Evolutionary conservation across 352 stramenopile genomes (phyloP).

Genomic region (Hyaloperonospora brassicae): DNA sequence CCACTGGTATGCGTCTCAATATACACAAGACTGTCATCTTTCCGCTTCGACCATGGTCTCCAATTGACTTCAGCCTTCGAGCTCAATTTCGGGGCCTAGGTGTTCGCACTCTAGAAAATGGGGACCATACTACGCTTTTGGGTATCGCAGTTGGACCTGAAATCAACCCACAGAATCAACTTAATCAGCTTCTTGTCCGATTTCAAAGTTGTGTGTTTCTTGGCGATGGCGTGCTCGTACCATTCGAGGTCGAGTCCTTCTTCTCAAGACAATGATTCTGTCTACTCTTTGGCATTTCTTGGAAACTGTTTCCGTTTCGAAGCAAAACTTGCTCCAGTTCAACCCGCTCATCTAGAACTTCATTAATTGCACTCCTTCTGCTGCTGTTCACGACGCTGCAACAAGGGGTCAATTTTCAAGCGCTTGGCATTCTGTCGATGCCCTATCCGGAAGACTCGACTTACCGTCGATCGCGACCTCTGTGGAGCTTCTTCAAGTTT

Average conservation of each 20-base stretch:
- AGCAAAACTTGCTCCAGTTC: background rate
- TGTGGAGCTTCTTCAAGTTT: constrained; percentile 5
- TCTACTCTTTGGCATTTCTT: constrained; percentile 1
- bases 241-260: background rate
- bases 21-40: background rate
- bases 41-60: background rate
- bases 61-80: background rate
- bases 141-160: background rate
- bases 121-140: background rate
- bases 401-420: background rate
- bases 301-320: background rate
- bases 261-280: background rate
- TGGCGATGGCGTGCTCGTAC: background rate
- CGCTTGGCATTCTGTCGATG: background rate
- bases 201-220: background rate
- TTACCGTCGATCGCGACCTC: background rate
- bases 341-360: background rate
- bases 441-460: background rate
- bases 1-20: background rate
- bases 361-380: background rate
- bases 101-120: background rate
- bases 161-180: background rate
- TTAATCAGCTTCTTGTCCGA: background rate
- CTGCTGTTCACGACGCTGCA: background rate
- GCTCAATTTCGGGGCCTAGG: background rate